A percentile compares a stretch with the other conserved stretches of the same genome.
These are phyloP conservation scores for Eucalyptus fibrosa DNA, from an alignment of 345 rosid genomes.

Conservation along the genomic window DNA sequence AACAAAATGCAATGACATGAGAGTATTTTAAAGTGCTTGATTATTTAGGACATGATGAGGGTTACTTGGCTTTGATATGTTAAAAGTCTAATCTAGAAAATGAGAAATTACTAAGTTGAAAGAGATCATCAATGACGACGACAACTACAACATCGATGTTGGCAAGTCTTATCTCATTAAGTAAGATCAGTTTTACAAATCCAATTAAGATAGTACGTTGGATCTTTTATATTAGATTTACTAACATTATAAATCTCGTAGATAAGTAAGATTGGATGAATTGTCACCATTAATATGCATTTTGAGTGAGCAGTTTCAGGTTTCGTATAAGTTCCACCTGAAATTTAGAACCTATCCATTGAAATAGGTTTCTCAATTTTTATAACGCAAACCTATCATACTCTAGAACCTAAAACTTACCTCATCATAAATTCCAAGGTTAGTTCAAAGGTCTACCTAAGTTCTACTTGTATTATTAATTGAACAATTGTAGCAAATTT, in stretches of 20 bases:
- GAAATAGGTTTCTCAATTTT: too few relatives aligned
- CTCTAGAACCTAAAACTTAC: accelerated
- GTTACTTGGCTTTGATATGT: neutral
- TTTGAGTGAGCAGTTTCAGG: too few relatives aligned
- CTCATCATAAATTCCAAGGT: too few relatives aligned
- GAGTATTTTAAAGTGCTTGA: neutral
- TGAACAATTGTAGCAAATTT: too few relatives aligned
- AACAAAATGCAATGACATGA: neutral
- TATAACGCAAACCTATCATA: too few relatives aligned
- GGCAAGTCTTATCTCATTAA: neutral
- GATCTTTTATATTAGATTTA: neutral
- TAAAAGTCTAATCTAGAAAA: neutral
- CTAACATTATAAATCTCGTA: neutral
- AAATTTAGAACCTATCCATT: accelerated
- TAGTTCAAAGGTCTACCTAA: too few relatives aligned
- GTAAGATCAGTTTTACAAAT: neutral
- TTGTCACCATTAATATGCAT: neutral
- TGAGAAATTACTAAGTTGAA: neutral
- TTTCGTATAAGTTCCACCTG: too few relatives aligned
- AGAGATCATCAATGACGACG: neutral
- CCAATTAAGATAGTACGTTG: neutral
- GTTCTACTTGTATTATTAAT: too few relatives aligned
- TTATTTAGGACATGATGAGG: neutral
- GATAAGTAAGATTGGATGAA: neutral
- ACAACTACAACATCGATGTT: neutral